These are phyloP conservation scores for Helichrysum umbraculigerum DNA, from an alignment of 129 eudicot species.

Conservation along the genomic window DNA sequence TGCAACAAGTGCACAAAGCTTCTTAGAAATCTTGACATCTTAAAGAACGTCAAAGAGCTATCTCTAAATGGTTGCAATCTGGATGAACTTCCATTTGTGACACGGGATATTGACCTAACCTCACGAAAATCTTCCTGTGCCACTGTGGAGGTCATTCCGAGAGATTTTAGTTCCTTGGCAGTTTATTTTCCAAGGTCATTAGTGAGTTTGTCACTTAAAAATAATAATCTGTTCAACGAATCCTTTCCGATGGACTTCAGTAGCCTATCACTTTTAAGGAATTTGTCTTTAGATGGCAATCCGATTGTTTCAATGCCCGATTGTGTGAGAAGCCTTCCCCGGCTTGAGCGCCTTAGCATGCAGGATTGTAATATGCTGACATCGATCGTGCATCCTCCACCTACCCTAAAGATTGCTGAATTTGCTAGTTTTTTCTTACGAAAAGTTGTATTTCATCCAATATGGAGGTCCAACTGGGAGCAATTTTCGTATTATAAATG, in stretches of 20 bases:
- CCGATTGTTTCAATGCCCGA: conserved; percentile 12
- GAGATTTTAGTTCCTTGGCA: not conserved
- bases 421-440: not conserved
- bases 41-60: conserved; percentile 27
- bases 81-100: not conserved
- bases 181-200: not conserved
- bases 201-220: not conserved
- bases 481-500: not conserved
- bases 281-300: not conserved
- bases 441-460: not conserved
- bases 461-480: not conserved
- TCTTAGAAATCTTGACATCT: conserved; percentile 10
- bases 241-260: conserved; percentile 14
- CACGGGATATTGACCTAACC: not conserved
- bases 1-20: conserved; percentile 20
- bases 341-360: conserved; percentile 1
- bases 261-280: not conserved
- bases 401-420: not conserved
- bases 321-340: conserved; percentile 26
- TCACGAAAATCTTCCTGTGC: not conserved
- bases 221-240: conserved; percentile 4
- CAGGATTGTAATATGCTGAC: not conserved
- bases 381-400: conserved; percentile 12
- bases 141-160: not conserved
- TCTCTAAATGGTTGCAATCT: not conserved